Evolutionary conservation across 208 protist genomes (phyloP), one percentile per base, ranked within the genome.

Genomic region (Acanthamoeba royreba): DNA sequence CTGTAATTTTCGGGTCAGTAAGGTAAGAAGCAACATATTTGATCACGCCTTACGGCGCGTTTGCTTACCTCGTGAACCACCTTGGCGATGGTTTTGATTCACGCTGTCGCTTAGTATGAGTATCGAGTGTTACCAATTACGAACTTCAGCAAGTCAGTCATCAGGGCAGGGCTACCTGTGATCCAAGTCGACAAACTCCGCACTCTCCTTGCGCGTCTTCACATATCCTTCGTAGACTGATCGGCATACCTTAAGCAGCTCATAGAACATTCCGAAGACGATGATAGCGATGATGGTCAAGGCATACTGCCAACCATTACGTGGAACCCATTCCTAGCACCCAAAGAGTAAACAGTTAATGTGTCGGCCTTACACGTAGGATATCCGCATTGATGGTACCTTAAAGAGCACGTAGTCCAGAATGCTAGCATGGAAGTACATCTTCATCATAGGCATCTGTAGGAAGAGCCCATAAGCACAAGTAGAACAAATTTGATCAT

Each of bases 401-500:
- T 93, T 55, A 28, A 95, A 95, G 0, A 95, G 43, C 17, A 95
- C 66, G 31, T 95, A 95, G 33, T 95, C 94, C 22, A 81, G 31
- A 17, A 93, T 77, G 61, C 89, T 77, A 19, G 61, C 90, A 22
- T 95, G 94, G 89, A 95, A 95, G 45, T 79, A 95, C 94, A 95
- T 95, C 53, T 46, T 87, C 94, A 95, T 95, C 7, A 83, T 9
- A n/a, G 89, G 88, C 22, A 47, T 1, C 46, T 1, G 0, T 8
- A n/a, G n/a, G n/a, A n/a, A n/a, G n/a, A n/a, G n/a, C n/a, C n/a
- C n/a, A n/a, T n/a, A n/a, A n/a, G n/a, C n/a, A n/a, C n/a, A n/a
- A n/a, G n/a, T n/a, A n/a, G n/a, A n/a, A n/a, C n/a, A n/a, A n/a
- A n/a, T 8, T 1, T 86, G 9, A 5, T 94, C 33, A 8, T 7